phyloP scores from a whole-genome alignment of 139 green algal genomes.

The Ettlia oleoabundans region DNA sequence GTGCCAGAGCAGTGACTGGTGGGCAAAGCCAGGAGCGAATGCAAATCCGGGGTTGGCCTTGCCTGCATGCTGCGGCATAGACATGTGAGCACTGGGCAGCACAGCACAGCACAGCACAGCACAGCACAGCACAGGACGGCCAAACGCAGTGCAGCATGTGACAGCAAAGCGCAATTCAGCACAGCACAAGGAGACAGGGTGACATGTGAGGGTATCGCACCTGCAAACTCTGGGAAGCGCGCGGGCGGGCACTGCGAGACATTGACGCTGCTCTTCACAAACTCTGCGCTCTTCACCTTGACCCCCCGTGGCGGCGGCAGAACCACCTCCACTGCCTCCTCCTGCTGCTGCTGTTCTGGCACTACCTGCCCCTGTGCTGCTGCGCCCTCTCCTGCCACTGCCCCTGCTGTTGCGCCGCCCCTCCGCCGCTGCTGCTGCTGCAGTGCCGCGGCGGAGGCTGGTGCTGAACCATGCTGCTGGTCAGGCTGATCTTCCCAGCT shows the following conservation, averaged over 20 bases:
- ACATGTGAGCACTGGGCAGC: too few species aligned
- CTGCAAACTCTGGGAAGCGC: slow-evolving; percentile 84
- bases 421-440: too few species aligned
- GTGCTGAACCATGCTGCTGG: too few species aligned
- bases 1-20: too few species aligned
- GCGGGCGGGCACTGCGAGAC: slow-evolving; percentile 74
- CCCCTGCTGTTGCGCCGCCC: neutral
- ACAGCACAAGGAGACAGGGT: neutral
- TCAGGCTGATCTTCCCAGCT: too few species aligned
- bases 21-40: too few species aligned
- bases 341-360: neutral
- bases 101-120: neutral
- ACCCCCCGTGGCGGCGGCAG: slow-evolving; percentile 35
- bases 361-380: neutral
- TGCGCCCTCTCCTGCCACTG: neutral
- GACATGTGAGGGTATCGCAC: neutral
- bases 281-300: slow-evolving; percentile 57
- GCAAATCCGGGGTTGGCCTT: too few species aligned
- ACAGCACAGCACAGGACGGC: neutral
- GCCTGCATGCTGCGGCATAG: too few species aligned
- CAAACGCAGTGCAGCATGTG: neutral
- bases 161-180: neutral
- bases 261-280: slow-evolving; percentile 76
- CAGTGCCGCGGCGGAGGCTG: too few species aligned
- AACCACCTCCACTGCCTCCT: neutral